Conservation (phyloP, 495 filamentous ascomycete genomes). For the Bacidia gigantensis region DNA sequence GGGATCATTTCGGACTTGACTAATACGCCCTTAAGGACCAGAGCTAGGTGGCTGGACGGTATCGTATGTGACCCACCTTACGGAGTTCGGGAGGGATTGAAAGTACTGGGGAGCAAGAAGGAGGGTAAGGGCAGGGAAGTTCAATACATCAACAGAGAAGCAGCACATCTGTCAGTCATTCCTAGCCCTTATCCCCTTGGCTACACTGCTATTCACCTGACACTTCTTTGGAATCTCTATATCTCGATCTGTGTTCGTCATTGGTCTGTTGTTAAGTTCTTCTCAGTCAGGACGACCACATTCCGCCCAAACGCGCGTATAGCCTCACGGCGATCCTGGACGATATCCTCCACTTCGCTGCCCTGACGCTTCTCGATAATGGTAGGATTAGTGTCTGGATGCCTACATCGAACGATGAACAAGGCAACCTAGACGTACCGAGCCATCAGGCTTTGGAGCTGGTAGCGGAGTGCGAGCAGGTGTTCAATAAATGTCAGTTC, state of each 20-base stretch:
- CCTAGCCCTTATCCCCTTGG: neutral
- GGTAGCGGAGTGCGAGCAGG: constrained; percentile 67
- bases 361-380: constrained; percentile 60
- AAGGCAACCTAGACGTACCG: constrained; percentile 59
- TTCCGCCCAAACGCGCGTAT: constrained; percentile 83
- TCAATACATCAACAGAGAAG: constrained; percentile 54
- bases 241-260: neutral
- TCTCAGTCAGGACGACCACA: constrained; percentile 54
- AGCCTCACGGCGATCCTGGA: constrained; percentile 79
- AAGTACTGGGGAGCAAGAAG: constrained; percentile 59
- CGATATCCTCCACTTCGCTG: constrained; percentile 75
- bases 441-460: constrained; percentile 62
- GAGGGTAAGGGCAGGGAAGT: constrained; percentile 48
- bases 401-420: constrained; percentile 77
- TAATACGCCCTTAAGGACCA: constrained; percentile 59
- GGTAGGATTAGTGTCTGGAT: constrained; percentile 91
- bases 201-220: neutral
- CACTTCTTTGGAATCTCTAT: neutral
- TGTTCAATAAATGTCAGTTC: constrained; percentile 77
- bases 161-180: constrained; percentile 49
- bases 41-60: constrained; percentile 57
- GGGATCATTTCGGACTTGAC: constrained; percentile 78
- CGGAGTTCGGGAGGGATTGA: constrained; percentile 85
- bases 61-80: constrained; percentile 98
- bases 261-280: neutral